Evolutionary conservation across 139 green algal species (phyloP), one percentile per base, ranked within the genome.

Genomic region (Chlorella ohadii): DNA sequence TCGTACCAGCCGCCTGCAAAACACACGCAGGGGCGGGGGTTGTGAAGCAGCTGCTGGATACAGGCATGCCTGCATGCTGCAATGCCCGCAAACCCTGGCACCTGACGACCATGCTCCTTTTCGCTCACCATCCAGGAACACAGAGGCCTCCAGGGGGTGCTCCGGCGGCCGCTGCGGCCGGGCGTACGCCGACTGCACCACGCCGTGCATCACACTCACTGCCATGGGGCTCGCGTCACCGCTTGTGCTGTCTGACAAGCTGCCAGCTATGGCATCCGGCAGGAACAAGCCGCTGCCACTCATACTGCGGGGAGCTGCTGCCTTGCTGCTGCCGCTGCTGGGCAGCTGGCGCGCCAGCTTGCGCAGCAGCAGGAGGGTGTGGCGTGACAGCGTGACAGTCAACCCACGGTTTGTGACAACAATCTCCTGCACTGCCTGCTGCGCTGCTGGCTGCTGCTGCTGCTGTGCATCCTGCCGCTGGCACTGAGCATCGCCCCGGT

Each of bases 351-450:
- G 55, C 27, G 67, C 36, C 72, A 84, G 28, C 55, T 59, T 36
- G n/a, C 71, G 64, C 36, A 91, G 74, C 12, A 77, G 61, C 63
- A 88, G 17, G 23, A 83, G 36, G 44, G 38, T 86, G 38, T 44
- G 67, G 6, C 67, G 66, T 25, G 51, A 76, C 12, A 85, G 67
- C 13, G 51, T 71, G 33, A 85, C 59, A 28, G 1, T 56, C n/a
- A 85, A 66, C 34, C 55, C 38, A 1, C 59, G 33, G 55, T 85
- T 85, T 13, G 47, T 68, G 27, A 85, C 33, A 5, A 71, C 56
- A 38, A 83, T 16, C 63, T 76, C 39, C 25, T 28, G 41, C n/a
- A 51, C 28, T n/a, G 0, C 3, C 7, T 71, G 34, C 56, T 81
- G 75, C 51, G 15, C 55, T 57, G 71, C 27, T 36, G 39, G 9